Conservation (phyloP, 768 basidiomycete genomes). For the Imleria badia region DNA sequence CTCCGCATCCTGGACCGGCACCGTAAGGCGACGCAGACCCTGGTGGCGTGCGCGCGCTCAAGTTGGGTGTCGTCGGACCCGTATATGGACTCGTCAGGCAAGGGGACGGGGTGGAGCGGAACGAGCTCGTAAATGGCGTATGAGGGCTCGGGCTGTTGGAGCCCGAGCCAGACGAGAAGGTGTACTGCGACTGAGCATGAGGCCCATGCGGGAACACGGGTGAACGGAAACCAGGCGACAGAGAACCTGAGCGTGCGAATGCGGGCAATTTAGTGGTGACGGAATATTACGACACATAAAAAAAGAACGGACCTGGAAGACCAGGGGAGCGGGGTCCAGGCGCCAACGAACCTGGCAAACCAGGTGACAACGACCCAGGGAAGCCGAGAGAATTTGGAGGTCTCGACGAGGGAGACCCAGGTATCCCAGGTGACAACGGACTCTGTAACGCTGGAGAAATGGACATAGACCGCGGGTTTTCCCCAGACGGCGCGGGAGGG, state of each 20-base stretch:
- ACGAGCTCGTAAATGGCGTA: neutral
- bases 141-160: conserved; percentile 6
- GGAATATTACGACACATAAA: conserved; percentile 4
- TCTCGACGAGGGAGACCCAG: conserved; percentile 6
- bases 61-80: conserved; percentile 1
- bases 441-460: conserved; percentile 13
- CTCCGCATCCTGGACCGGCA: neutral
- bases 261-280: conserved; percentile 3
- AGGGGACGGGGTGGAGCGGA: neutral
- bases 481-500: neutral
- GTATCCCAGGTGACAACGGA: conserved; percentile 10
- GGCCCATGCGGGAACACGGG: conserved; percentile 10
- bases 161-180: conserved; percentile 15
- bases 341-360: conserved; percentile 19
- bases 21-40: conserved; percentile 1
- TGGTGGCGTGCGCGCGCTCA: conserved; percentile 10
- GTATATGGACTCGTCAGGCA: neutral
- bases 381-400: conserved; percentile 6
- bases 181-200: conserved; percentile 14
- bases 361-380: conserved; percentile 17
- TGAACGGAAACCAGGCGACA: conserved; percentile 24
- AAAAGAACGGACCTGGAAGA: conserved; percentile 23
- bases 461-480: conserved; percentile 2
- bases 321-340: conserved; percentile 24
- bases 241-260: conserved; percentile 13